phyloP scores from a whole-genome alignment of 768 basidiomycete genomes.

The Trametes meyenii region DNA sequence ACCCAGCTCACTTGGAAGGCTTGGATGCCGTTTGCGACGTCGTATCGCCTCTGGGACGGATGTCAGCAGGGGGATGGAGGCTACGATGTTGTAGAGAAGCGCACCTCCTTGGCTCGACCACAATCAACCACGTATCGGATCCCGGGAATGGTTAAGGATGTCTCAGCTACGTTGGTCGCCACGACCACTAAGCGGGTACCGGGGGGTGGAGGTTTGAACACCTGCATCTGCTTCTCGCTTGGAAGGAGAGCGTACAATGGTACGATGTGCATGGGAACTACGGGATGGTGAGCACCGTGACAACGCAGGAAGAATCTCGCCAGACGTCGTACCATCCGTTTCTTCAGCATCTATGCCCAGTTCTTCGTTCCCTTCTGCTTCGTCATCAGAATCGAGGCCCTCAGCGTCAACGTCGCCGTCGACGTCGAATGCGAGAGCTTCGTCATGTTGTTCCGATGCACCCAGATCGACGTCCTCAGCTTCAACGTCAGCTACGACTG shows the following conservation, averaged over 20 bases:
- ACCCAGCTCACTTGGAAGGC: conserved; percentile 92
- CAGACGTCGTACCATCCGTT: conserved; percentile 54
- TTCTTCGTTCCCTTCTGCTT: conserved; percentile 55
- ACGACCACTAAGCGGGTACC: conserved; percentile 89
- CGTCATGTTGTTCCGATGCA: conserved; percentile 35
- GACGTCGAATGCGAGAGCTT: conserved; percentile 68
- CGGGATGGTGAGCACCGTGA: background rate
- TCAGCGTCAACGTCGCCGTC: conserved; percentile 73
- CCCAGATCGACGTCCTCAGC: conserved; percentile 82
- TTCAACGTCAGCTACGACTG: conserved; percentile 65
- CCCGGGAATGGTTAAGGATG: conserved; percentile 94
- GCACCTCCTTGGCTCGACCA: conserved; percentile 91
- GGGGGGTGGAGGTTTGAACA: conserved; percentile 83
- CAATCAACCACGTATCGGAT: conserved; percentile 98
- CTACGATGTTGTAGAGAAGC: conserved; percentile 2
- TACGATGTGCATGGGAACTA: conserved; percentile 92
- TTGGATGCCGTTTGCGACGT: conserved; percentile 80
- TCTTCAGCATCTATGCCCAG: conserved; percentile 66
- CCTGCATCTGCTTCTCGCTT: conserved; percentile 93
- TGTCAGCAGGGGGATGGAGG: conserved; percentile 14
- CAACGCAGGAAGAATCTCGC: background rate
- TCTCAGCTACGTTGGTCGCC: conserved; percentile 96
- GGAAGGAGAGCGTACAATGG: conserved; percentile 92
- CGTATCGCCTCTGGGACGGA: conserved; percentile 72
- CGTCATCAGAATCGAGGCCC: conserved; percentile 74